Base-by-base conservation (phyloP, 352 stramenopile genomes). In the Phytophthora brassicae region DNA sequence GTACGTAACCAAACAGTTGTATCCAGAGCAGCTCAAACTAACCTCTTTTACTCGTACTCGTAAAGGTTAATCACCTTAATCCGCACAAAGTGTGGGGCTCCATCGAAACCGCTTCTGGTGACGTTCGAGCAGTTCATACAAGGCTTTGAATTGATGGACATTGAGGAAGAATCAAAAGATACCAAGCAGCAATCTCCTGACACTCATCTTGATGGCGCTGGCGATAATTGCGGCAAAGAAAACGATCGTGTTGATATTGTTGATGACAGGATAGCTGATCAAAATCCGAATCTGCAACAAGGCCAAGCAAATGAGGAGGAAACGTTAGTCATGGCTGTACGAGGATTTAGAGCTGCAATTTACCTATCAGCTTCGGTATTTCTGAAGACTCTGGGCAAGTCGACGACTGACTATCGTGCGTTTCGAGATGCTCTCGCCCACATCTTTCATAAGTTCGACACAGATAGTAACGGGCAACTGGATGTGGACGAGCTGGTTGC, bases 381-480 rank as follows among this genome's bases (percentile, higher is more conserved):
- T 17, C 31, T 91, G 20, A 45, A 35, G 13, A 42, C 61, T 0
- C 29, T 47, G 13, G 64, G 66, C 33, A 74, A 72, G 39, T 57
- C 57, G 14, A 17, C 59, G 6, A 59, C 33, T 13, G 59, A 85
- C 56, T 91, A 87, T 43, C 53, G 54, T 0, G 77, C 68, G 14
- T 88, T 91, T 22, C 80, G 80, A 26, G 61, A 75, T n/a, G 77
- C 81, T 1, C 53, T 93, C 6, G 46, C 58, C 13, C 60, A 74
- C 29, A 63, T 91, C 1, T 90, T 89, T 62, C 52, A 66, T 20
- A 59, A 72, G 4, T 88, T 91, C 45, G 80, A 93, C 42, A 50
- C 60, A 1, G 74, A 91, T 54, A 54, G 53, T 11, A 84, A 82
- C 39, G 81, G 80, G 1, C 62, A 82, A 20, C 60, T 93, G 1